Percentiles rank a stretch among this genome's conserved stretches.
These are phyloP conservation scores for Ceriops zippeliana DNA, from an alignment of 345 rosid species.

Conservation along the genomic window DNA sequence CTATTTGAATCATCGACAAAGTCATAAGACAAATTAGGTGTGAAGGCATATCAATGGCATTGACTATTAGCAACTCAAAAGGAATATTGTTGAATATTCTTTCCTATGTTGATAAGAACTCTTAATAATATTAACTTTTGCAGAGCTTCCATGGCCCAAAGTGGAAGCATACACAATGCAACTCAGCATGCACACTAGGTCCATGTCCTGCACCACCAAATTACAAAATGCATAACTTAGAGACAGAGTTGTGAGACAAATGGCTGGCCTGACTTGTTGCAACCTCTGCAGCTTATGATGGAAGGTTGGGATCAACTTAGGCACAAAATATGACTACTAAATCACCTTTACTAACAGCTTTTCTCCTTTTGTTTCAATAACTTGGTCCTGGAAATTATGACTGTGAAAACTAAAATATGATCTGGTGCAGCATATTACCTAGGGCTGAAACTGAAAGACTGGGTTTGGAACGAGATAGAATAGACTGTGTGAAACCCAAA, in stretches of 20 bases:
- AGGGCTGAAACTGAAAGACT: no score
- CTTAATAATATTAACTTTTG: conserved; percentile 1
- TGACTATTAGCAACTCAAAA: background rate
- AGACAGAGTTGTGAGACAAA: no score
- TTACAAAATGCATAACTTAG: no score
- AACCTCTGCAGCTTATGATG: background rate
- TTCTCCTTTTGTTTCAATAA: no score
- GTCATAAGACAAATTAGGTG: background rate
- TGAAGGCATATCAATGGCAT: background rate
- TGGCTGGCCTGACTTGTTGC: background rate
- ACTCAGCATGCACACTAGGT: no score
- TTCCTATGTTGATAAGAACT: background rate
- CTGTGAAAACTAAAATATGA: no score
- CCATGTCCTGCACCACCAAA: no score
- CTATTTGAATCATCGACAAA: conserved; percentile 2
- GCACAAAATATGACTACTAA: background rate
- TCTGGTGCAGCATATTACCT: no score
- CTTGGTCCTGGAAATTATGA: no score
- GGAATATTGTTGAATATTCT: conserved; percentile 3
- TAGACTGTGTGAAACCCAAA: background rate
- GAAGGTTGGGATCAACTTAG: background rate
- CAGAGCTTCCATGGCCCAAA: background rate
- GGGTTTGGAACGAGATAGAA: background rate
- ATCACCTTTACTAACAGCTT: background rate
- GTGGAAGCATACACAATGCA: no score